phyloP scores from a whole-genome alignment of 2,329 filamentous ascomycete genomes.

The Trichoderma endophyticum region DNA sequence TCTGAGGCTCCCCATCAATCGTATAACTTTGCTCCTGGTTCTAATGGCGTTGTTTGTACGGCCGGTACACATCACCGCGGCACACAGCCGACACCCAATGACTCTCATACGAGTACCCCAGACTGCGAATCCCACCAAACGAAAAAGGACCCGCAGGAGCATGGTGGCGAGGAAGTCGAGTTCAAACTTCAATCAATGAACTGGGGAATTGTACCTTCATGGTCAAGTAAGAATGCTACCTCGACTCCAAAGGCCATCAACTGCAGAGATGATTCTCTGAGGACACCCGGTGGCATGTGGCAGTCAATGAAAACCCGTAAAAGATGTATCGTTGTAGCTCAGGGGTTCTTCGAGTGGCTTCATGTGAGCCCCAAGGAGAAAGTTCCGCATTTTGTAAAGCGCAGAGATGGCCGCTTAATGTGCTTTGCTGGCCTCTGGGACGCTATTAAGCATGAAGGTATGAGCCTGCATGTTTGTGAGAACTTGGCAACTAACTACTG shows the following conservation, averaged over 20 bases:
- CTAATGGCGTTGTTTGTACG: slow-evolving; percentile 80
- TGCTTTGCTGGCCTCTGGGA: slow-evolving; percentile 93
- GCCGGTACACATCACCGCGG: slow-evolving; percentile 65
- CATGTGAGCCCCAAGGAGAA: slow-evolving; percentile 75
- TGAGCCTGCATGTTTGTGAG: background rate
- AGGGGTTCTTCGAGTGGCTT: slow-evolving; percentile 97
- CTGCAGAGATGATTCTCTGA: slow-evolving; percentile 84
- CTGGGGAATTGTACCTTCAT: slow-evolving; percentile 92
- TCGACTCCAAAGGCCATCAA: slow-evolving; percentile 87
- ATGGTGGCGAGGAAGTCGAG: slow-evolving; percentile 36
- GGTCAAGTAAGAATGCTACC: slow-evolving; percentile 81
- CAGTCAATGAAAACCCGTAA: slow-evolving; percentile 84
- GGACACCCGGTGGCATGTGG: slow-evolving; percentile 80
- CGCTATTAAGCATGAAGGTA: slow-evolving; percentile 74
- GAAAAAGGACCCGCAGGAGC: background rate
- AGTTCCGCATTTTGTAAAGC: slow-evolving; percentile 77
- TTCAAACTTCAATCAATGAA: slow-evolving; percentile 92
- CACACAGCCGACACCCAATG: slow-evolving; percentile 39
- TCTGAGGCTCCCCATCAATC: slow-evolving; percentile 63
- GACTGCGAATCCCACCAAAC: background rate
- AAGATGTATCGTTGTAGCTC: slow-evolving; percentile 80
- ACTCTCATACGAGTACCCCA: slow-evolving; percentile 5
- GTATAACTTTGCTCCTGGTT: slow-evolving; percentile 91
- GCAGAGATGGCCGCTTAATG: slow-evolving; percentile 80
- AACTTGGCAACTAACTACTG: background rate